Percentiles rank a stretch among this genome's conserved stretches.
Evolutionary conservation across 2,329 filamentous ascomycete genomes (phyloP).

Genomic region (Microascus cirrosus): DNA sequence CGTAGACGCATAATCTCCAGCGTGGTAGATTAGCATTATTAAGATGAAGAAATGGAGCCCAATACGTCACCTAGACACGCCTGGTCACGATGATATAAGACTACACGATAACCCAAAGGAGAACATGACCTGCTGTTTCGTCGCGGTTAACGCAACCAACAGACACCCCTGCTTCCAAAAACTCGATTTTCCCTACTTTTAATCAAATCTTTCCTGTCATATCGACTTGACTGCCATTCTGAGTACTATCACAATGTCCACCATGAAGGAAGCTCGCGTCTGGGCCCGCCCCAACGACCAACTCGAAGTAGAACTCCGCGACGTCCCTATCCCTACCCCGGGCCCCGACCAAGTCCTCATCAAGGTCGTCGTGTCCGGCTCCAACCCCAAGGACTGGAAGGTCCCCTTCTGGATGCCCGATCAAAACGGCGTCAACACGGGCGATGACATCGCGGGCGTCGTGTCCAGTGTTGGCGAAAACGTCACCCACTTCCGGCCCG

Average conservation of each 20-base stretch:
- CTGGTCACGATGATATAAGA: no score
- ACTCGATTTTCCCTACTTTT: no score
- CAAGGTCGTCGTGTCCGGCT: slow-evolving; percentile 10
- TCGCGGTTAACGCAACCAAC: no score
- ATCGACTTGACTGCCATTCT: no score
- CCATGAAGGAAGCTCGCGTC: neutral
- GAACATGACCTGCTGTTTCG: no score
- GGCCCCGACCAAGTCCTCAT: slow-evolving; percentile 11
- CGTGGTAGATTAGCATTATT: no score
- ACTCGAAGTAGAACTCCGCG: neutral
- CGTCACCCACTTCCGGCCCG: slow-evolving; percentile 13
- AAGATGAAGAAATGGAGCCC: no score
- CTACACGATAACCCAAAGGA: no score
- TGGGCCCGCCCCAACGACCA: neutral
- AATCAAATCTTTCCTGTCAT: no score
- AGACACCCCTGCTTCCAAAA: no score
- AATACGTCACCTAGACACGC: no score
- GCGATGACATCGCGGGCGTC: slow-evolving; percentile 14
- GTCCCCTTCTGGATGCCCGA: slow-evolving; percentile 2
- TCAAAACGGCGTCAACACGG: slow-evolving; percentile 5
- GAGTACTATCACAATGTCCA: neutral
- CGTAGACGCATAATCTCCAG: no score
- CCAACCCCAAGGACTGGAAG: slow-evolving; percentile 18
- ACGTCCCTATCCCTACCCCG: slow-evolving; percentile 7
- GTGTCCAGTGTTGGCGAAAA: slow-evolving; percentile 10